Evolutionary conservation across 768 basidiomycete genomes (phyloP), one percentile per base, ranked within the genome.

Genomic region (Hypsizygus marmoreus): DNA sequence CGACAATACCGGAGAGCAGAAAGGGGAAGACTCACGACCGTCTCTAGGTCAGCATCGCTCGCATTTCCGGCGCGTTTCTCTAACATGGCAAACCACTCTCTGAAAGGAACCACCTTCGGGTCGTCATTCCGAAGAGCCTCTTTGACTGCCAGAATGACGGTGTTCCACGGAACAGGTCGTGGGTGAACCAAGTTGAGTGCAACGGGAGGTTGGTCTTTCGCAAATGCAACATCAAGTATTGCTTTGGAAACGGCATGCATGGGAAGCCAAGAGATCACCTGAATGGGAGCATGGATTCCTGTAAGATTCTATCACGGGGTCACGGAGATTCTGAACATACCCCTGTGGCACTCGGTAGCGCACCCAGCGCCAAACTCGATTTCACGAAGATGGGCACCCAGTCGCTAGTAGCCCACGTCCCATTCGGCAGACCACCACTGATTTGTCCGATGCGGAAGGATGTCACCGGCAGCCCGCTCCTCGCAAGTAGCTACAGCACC

Each of bases 181-280:
- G 70, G 70, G 40, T 73, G 70, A 2, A 68, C 63, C 8, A 73
- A 36, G 45, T 72, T 71, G 16, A 65, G 49, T 4, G 59, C 65
- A 5, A 32, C 17, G 1, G 59, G 60, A 6, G 50, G 41, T 2
- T 35, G 36, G 8, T 47, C 40, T 10, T 43, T 19, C 3, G 60
- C 40, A 37, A 65, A 61, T 0, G 61, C 60, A 4, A 67, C 51
- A 11, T 73, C 69, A 0, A 69, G 43, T n/a, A 70, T 57, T 0
- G 60, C 51, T 19, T 58, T 45, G 1, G 63, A 54, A 1, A 64
- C 63, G 6, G 47, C 50, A 30, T 66, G 53, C 50, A 65, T 60
- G 9, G 68, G 63, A 1, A 70, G 43, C 68, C 69, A 75, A 11
- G 69, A 65, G 1, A 68, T 44, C 6, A 64, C 34, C 68, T 72